Conservation (phyloP, 805 yeast species). For the Nakazawaea pomicola region DNA sequence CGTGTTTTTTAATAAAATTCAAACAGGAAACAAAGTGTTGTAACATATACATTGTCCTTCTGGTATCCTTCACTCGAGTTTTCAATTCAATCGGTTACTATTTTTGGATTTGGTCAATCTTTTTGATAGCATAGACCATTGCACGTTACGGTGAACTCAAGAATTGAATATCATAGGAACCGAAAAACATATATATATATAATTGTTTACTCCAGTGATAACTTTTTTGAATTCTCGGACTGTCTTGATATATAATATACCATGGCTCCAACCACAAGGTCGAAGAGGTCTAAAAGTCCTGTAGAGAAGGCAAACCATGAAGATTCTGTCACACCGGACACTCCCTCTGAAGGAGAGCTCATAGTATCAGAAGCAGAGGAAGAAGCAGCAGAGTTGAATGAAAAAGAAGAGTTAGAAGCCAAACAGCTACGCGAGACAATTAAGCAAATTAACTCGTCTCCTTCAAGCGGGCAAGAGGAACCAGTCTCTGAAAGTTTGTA, state of each 20-base stretch:
- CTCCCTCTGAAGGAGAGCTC: background rate
- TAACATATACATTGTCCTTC: too few relatives aligned
- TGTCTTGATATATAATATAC: background rate
- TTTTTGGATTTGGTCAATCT: too few relatives aligned
- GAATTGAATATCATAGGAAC: too few relatives aligned
- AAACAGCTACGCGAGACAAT: slow-evolving; percentile 1
- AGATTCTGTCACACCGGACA: background rate
- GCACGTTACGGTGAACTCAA: too few relatives aligned
- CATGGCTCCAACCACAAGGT: slow-evolving; percentile 8
- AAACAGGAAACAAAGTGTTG: too few relatives aligned
- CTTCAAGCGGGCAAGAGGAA: slow-evolving; percentile 5
- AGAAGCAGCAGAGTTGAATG: slow-evolving; percentile 4
- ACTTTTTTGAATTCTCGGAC: too few relatives aligned
- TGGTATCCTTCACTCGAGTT: too few relatives aligned
- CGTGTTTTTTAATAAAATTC: too few relatives aligned
- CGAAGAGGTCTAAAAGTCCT: background rate
- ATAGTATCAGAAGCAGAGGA: background rate
- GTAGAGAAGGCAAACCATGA: background rate
- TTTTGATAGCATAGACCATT: too few relatives aligned
- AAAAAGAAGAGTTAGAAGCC: background rate
- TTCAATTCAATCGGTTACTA: too few relatives aligned
- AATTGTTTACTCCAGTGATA: too few relatives aligned
- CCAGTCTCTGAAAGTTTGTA: slow-evolving; percentile 9
- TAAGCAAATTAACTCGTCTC: slow-evolving; percentile 1
- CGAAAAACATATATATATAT: too few relatives aligned